Base-by-base conservation (phyloP, 1,139 yeast genomes). In the Scheffersomyces illinoinensis region DNA sequence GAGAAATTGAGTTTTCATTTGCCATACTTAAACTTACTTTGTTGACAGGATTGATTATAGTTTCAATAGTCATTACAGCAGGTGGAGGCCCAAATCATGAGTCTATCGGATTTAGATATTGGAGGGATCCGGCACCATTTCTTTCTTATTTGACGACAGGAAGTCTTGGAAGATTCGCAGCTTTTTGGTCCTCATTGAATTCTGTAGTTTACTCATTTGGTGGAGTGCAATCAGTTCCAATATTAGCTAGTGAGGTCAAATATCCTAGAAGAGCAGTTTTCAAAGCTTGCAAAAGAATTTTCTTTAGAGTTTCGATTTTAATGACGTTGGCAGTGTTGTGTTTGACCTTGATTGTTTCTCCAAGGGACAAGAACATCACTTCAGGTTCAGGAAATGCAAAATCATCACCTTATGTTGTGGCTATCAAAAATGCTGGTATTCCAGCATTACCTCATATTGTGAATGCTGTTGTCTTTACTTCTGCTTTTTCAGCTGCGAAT, bases 401-500 rank as follows among this genome's bases (percentile, higher is more conserved):
- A 6, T 77, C 84, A 3, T 84, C 87, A 8, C 87, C 88, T 5
- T 84, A 81, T 64, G 87, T 84, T 50, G 77, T 84, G 65, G 87
- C 86, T 26, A 78, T 84, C 53, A 73, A 78, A 58, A 74, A 76
- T 55, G 85, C 86, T 2, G 83, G 84, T 33, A 84, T 84, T 59
- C 74, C 71, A 52, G 85, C 76, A 0, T 69, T 85, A 24, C 85
- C 85, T 14, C 81, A 79, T 62, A 75, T 85, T 57, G 76, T 84
- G 62, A 84, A 84, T 66, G 87, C 79, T 2, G 77, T 81, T 59
- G 81, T 83, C 49, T 67, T 84, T 56, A 76, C 84, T 0, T 81
- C 86, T 50, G 87, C 87, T 1, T 81, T 83, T 73, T 81, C 86
- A n/a, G 83, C 86, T 7, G 86, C 82, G 23, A 84, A 83, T 63